Evolutionary conservation across 768 basidiomycete genomes (phyloP).

Genomic region (Pleurotus giganteus): DNA sequence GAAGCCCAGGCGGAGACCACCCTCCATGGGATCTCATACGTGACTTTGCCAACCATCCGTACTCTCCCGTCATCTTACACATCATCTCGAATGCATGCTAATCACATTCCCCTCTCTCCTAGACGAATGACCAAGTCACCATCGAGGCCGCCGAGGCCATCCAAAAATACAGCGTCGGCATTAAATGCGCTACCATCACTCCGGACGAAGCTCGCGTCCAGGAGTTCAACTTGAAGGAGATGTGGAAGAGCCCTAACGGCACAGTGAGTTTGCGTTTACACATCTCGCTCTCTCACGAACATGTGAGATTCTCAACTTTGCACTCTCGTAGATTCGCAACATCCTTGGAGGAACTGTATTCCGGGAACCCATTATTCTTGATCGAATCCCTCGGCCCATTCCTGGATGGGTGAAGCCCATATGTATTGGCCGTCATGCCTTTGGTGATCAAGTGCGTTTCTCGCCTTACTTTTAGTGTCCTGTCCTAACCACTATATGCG

Average conservation of each 20-base stretch:
- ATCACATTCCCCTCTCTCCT: neutral
- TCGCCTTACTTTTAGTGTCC: neutral
- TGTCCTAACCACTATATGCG: neutral
- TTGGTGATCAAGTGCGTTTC: constrained; percentile 80
- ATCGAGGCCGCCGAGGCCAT: constrained; percentile 94
- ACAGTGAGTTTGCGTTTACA: constrained; percentile 51
- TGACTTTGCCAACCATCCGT: too few relatives aligned
- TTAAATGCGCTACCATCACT: constrained; percentile 99
- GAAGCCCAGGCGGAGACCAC: too few relatives aligned
- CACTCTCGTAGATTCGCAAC: constrained; percentile 76
- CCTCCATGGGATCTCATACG: too few relatives aligned
- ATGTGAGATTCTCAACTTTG: neutral
- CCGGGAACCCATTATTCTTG: constrained; percentile 95
- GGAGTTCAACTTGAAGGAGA: constrained; percentile 97
- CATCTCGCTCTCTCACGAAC: constrained; percentile 6
- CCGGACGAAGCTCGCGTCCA: constrained; percentile 95
- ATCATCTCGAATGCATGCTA: neutral
- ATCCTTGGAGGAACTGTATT: constrained; percentile 98
- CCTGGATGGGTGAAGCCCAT: constrained; percentile 99
- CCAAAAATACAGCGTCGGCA: constrained; percentile 90
- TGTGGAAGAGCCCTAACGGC: constrained; percentile 98
- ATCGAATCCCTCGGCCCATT: constrained; percentile 87
- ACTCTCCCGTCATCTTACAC: neutral
- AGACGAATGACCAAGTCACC: constrained; percentile 95
- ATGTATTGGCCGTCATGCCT: constrained; percentile 94